Percentiles rank a stretch among this genome's conserved stretches.
Evolutionary conservation across 2,329 filamentous ascomycete species (phyloP).

Genomic region (Macrophomina pseudophaseolina): DNA sequence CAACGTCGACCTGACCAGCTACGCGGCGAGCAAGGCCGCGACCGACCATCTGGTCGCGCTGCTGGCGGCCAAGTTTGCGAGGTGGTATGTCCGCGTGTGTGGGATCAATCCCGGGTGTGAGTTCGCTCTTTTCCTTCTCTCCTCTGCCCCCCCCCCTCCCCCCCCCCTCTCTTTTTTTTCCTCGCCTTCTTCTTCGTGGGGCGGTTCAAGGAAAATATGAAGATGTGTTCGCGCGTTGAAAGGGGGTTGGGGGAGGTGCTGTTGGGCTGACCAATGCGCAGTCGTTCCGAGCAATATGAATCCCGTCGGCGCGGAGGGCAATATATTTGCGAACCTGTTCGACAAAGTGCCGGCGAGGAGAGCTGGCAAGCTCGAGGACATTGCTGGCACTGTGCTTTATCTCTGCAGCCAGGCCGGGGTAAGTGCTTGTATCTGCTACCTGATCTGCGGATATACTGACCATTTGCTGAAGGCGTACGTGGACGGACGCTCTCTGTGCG

Average conservation of each 20-base stretch:
- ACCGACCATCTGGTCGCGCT: slow-evolving; percentile 58
- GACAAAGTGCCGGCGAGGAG: slow-evolving; percentile 39
- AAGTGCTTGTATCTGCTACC: not conserved
- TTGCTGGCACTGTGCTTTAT: slow-evolving; percentile 52
- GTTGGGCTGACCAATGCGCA: slow-evolving; percentile 27
- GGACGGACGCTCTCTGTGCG: slow-evolving; percentile 46
- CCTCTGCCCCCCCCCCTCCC: not conserved
- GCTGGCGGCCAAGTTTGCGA: slow-evolving; percentile 55
- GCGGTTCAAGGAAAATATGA: not conserved
- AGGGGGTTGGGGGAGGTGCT: not conserved
- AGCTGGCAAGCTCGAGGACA: slow-evolving; percentile 48
- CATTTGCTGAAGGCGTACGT: slow-evolving; percentile 48
- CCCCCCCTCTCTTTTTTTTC: not conserved
- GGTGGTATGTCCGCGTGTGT: slow-evolving; percentile 51
- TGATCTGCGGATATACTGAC: slow-evolving; percentile 36
- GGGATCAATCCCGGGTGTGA: slow-evolving; percentile 54
- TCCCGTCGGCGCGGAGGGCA: slow-evolving; percentile 47
- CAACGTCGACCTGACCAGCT: slow-evolving; percentile 59
- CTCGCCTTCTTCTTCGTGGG: too few relatives aligned
- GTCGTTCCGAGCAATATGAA: slow-evolving; percentile 55
- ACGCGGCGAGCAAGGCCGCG: slow-evolving; percentile 58
- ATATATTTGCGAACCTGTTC: slow-evolving; percentile 50
- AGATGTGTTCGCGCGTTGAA: not conserved
- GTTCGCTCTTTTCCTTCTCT: slow-evolving; percentile 28
- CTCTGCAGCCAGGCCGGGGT: slow-evolving; percentile 32